phyloP scores from a whole-genome alignment of 805 yeast species.

The Hanseniaspora hatyaiensis region DNA sequence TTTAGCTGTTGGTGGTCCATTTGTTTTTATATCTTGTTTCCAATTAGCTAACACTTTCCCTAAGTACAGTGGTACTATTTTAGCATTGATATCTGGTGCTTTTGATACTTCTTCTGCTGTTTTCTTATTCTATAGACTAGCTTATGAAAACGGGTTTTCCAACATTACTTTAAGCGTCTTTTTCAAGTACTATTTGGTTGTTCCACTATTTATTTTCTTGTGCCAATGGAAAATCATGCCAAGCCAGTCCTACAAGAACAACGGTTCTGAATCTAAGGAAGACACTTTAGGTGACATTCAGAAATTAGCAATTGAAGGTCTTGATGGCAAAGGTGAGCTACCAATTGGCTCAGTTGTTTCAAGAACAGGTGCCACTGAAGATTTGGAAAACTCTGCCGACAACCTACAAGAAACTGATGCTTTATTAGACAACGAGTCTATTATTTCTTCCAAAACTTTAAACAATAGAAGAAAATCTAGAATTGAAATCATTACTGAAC shows the following conservation, averaged over 20 bases:
- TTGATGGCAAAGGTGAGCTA: constrained; percentile 56
- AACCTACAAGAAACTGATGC: constrained; percentile 31
- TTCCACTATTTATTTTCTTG: constrained; percentile 63
- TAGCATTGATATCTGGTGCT: constrained; percentile 84
- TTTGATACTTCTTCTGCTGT: constrained; percentile 88
- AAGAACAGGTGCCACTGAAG: constrained; percentile 12
- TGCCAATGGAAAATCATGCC: constrained; percentile 81
- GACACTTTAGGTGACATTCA: constrained; percentile 35
- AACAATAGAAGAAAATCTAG: constrained; percentile 40
- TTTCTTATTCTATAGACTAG: constrained; percentile 58
- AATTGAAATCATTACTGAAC: constrained; percentile 55
- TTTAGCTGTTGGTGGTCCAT: constrained; percentile 87
- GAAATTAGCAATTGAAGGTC: constrained; percentile 58
- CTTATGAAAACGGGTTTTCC: constrained; percentile 36
- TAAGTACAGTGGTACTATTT: constrained; percentile 60
- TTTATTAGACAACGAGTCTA: constrained; percentile 21
- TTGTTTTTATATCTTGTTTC: constrained; percentile 79
- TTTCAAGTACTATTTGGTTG: constrained; percentile 55
- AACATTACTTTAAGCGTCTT: constrained; percentile 39
- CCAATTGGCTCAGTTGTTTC: constrained; percentile 15
- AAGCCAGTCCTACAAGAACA: constrained; percentile 55
- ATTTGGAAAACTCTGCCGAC: constrained; percentile 33
- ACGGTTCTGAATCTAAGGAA: constrained; percentile 31
- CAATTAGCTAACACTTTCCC: constrained; percentile 85
- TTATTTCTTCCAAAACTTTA: constrained; percentile 19